phyloP scores from a whole-genome alignment of 148 eudicot genomes.

The Vaccinium darrowii region DNA sequence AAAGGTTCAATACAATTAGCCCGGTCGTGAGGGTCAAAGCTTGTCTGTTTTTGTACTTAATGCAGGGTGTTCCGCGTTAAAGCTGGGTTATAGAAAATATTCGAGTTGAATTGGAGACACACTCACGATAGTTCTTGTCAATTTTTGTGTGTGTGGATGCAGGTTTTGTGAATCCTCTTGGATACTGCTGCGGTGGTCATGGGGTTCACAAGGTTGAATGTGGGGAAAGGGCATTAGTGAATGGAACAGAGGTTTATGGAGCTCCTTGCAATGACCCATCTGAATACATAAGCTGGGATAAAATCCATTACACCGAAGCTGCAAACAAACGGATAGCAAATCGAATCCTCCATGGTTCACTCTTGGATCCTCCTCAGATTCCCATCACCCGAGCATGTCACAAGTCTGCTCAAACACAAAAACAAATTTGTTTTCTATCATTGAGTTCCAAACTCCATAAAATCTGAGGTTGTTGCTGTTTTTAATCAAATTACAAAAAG shows the following conservation, averaged over 20 bases:
- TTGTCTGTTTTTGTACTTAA: no score
- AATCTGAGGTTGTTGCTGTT: no score
- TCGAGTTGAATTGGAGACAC: neutral
- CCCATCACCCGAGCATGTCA: conserved; percentile 36
- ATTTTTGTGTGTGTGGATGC: neutral
- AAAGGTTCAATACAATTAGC: no score
- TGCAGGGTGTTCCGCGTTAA: no score
- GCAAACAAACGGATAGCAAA: conserved; percentile 47
- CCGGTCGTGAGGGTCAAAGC: no score
- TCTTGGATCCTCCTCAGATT: conserved; percentile 50
- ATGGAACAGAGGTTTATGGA: conserved; percentile 21
- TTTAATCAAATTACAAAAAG: no score
- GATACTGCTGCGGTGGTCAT: conserved; percentile 27
- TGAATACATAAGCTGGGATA: conserved; percentile 38
- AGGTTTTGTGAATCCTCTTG: conserved; percentile 32
- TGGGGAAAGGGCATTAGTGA: conserved; percentile 17
- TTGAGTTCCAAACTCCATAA: no score
- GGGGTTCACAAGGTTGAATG: conserved; percentile 21
- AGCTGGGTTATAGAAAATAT: neutral
- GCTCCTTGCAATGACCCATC: conserved; percentile 23
- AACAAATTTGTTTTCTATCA: neutral
- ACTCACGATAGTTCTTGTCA: neutral
- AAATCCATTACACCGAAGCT: conserved; percentile 52
- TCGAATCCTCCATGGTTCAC: conserved; percentile 39
- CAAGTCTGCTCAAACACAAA: neutral